Base-by-base conservation (phyloP, 768 basidiomycete species). In the Leccinum arenicola region DNA sequence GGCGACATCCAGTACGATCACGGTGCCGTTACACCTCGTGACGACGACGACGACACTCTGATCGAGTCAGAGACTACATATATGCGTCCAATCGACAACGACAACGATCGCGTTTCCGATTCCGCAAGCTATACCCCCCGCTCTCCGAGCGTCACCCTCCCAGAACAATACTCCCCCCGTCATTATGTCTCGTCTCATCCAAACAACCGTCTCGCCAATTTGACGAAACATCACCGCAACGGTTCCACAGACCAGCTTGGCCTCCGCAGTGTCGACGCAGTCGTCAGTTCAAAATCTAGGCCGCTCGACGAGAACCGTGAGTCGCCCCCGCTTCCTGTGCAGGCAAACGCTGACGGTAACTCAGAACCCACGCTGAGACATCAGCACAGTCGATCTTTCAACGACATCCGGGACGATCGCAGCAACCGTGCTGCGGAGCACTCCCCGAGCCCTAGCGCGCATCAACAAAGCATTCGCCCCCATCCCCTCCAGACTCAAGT, bases 101-200 rank as follows among this genome's bases (percentile, higher is more conserved):
- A 55, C 48, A 70, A 75, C 23, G 76, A 78, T 33, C 77, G 68
- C 57, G 74, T 77, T 17, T 79, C 82, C 35, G 83, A 85, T 43
- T 82, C 80, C 17, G 82, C 79, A 23, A 77, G 78, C 6, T 86
- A 81, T 62, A 91, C 88, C 1, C 88, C 88, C 6, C 82, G 87
- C 23, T 90, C 88, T 3, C 86, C 87, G 1, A 81, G 82, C 33
- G 79, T 78, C 12, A 78, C 74, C n/a, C 76, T 89, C 17, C 86
- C 87, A 2, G 83, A 84, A 2, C 68, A 74, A 36, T 72, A 75
- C 29, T 66, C 68, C 25, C 10, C 71, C 6, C 72, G 68, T 25
- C 68, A 68, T 36, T 76, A 75, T 56, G 61, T 66, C 38, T 15
- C 67, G 15, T 73, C 76, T 50, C 71, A 68, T 43, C 61, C 68